A percentile compares a stretch with the other conserved stretches of the same genome.
Conservation (phyloP, 306 rosid species). For the Aeschynomene evenia region DNA sequence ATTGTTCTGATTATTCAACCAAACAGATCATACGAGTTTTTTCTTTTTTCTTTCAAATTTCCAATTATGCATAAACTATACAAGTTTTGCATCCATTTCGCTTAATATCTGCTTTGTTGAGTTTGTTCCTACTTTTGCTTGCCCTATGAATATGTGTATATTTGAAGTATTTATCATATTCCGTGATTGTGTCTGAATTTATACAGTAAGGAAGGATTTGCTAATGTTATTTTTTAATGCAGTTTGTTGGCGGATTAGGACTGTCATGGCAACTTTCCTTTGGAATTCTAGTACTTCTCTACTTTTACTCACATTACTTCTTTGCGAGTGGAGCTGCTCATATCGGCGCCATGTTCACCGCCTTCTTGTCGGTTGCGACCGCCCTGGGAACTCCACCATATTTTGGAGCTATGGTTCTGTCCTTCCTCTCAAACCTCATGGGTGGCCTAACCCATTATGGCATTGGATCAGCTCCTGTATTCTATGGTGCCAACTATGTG, state of each 20-base stretch:
- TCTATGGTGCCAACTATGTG: constrained; percentile 94
- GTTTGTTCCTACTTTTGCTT: no score
- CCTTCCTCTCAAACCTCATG: constrained; percentile 96
- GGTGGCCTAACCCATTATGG: constrained; percentile 98
- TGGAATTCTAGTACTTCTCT: constrained; percentile 91
- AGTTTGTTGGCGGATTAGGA: constrained; percentile 96
- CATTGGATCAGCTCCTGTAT: constrained; percentile 93
- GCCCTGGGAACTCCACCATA: constrained; percentile 96
- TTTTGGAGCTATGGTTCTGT: constrained; percentile 81
- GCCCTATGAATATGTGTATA: no score
- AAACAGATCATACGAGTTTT: neutral
- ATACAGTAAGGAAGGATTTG: constrained; percentile 23
- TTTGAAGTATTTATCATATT: neutral
- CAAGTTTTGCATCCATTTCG: no score
- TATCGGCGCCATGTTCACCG: constrained; percentile 98
- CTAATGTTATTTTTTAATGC: constrained; percentile 29
- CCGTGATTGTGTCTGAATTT: neutral
- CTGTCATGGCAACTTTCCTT: constrained; percentile 94
- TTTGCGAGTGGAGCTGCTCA: constrained; percentile 99
- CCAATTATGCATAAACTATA: constrained; percentile 2
- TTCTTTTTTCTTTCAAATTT: neutral
- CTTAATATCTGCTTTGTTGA: no score
- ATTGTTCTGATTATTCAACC: constrained; percentile 9
- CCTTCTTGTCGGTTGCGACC: constrained; percentile 88
- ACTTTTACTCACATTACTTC: constrained; percentile 97